These are phyloP conservation scores for Phytopythium montanum DNA, from an alignment of 352 stramenopile genomes.

Conservation along the genomic window DNA sequence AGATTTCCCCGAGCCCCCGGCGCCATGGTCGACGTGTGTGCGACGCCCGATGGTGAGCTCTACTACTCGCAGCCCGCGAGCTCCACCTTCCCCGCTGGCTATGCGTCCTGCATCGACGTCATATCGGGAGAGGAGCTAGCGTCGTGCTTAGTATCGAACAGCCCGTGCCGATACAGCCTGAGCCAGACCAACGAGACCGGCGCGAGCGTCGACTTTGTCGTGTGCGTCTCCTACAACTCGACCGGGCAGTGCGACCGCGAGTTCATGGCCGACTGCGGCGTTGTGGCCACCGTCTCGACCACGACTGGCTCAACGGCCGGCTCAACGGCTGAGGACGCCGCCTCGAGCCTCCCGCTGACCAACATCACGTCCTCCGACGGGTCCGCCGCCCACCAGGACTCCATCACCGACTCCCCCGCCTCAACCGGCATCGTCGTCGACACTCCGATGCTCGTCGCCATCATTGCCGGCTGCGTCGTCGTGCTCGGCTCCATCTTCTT, in stretches of 20 bases:
- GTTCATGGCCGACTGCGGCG: slow-evolving; percentile 4
- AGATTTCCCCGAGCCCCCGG: not conserved
- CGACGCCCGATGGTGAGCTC: not conserved
- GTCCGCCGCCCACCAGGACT: not conserved
- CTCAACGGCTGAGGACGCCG: not conserved
- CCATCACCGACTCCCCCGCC: not conserved
- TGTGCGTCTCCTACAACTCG: slow-evolving; percentile 9
- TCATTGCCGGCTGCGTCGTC: slow-evolving; percentile 16
- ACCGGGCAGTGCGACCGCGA: slow-evolving; percentile 7
- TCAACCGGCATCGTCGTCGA: not conserved
- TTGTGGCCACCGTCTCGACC: not conserved
- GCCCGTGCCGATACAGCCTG: not conserved
- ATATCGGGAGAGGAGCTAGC: not conserved
- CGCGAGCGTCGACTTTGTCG: slow-evolving; percentile 3
- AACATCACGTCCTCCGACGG: not conserved
- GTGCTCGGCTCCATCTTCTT: slow-evolving; percentile 14
- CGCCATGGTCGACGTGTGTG: slow-evolving; percentile 1
- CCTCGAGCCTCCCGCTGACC: not conserved
- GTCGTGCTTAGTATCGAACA: not conserved
- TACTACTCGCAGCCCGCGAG: slow-evolving; percentile 2
- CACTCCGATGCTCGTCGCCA: slow-evolving; percentile 7
- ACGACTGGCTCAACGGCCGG: not conserved
- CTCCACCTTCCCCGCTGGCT: not conserved
- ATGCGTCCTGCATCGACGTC: not conserved
- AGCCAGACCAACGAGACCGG: not conserved